Conservation (phyloP, 176 grass and related monocot species). For the Oryza meridionalis region DNA sequence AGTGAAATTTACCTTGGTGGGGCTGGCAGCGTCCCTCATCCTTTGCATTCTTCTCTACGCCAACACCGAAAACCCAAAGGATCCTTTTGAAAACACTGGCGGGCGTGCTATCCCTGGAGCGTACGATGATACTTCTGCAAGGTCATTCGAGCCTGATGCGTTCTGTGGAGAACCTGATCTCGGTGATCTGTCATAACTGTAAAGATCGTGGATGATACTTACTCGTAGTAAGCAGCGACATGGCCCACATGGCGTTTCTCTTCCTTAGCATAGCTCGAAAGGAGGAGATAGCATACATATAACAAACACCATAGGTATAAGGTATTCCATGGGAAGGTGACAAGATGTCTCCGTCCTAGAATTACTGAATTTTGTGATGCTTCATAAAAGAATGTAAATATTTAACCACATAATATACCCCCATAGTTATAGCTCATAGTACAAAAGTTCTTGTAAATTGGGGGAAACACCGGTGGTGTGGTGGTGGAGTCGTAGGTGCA, state of each 20-base stretch:
- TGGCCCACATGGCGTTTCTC: background rate
- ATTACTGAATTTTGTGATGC: background rate
- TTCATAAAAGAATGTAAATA: constrained; percentile 39
- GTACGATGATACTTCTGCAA: constrained; percentile 74
- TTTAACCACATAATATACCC: constrained; percentile 3
- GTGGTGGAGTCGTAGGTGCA: no score
- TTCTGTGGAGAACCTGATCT: constrained; percentile 83
- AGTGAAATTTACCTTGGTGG: constrained; percentile 87
- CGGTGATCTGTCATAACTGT: constrained; percentile 42
- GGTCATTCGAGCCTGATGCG: constrained; percentile 87
- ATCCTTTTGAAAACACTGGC: constrained; percentile 39
- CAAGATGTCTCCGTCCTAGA: background rate
- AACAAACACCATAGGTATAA: background rate
- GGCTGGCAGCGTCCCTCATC: constrained; percentile 75
- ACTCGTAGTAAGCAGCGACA: no score
- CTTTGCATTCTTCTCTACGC: constrained; percentile 71
- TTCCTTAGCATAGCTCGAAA: constrained; percentile 7
- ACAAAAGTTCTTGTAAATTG: no score
- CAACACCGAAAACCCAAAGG: constrained; percentile 60
- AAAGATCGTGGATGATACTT: background rate
- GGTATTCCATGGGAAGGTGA: background rate
- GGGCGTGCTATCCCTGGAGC: constrained; percentile 57
- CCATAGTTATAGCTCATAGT: background rate
- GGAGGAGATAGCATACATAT: background rate
- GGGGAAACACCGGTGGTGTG: no score